Conservation (phyloP, 345 rosid species). For the Corymbia maculata region DNA sequence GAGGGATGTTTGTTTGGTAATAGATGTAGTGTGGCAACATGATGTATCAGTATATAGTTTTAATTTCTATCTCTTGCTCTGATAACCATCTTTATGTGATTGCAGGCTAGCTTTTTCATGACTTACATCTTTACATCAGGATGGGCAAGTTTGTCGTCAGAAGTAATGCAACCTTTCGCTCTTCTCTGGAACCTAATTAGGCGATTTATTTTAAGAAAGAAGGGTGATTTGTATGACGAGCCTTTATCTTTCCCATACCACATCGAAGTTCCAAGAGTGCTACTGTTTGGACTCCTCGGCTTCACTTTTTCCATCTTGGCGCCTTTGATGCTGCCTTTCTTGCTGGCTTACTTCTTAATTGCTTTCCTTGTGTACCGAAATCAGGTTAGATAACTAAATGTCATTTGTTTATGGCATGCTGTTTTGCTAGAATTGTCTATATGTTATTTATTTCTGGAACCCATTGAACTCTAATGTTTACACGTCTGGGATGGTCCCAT, state of each 20-base stretch:
- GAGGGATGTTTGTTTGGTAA: background rate
- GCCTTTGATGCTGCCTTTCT: conserved; percentile 71
- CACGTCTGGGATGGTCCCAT: background rate
- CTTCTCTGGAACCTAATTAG: conserved; percentile 40
- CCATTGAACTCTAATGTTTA: background rate
- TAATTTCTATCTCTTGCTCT: background rate
- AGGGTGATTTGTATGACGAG: conserved; percentile 31
- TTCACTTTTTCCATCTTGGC: conserved; percentile 78
- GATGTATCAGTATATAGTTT: background rate
- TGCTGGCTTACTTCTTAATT: conserved; percentile 62
- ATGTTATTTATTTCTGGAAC: background rate
- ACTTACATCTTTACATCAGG: conserved; percentile 85
- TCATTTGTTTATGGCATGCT: background rate
- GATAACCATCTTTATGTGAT: background rate
- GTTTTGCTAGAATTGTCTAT: background rate
- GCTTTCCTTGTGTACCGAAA: conserved; percentile 69
- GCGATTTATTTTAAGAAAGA: conserved; percentile 28
- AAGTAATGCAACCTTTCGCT: conserved; percentile 59
- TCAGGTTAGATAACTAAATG: conserved; percentile 36
- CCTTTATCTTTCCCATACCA: conserved; percentile 66
- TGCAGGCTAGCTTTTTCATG: conserved; percentile 90
- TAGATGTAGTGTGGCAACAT: background rate
- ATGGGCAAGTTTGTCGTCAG: conserved; percentile 76
- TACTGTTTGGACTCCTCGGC: conserved; percentile 78
- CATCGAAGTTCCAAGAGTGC: conserved; percentile 75